Base-by-base conservation (phyloP, 345 rosid species). In the Alliaria petiolata region DNA sequence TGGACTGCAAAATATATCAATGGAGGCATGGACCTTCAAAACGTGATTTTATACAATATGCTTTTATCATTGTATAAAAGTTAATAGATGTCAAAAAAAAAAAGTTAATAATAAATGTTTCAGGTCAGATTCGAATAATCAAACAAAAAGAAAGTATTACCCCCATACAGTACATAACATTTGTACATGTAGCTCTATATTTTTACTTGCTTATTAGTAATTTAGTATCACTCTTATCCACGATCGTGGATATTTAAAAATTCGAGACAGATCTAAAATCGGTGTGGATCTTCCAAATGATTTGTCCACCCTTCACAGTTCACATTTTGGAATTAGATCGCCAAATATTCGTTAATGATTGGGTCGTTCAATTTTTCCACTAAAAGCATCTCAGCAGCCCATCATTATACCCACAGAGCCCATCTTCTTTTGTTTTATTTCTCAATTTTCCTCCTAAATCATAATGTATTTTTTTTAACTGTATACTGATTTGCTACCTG, bases 361-460 rank as follows among this genome's bases (percentile, higher is more conserved):
- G 63, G 65, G 57, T 69, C 44, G 6, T 47, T 47, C 17, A 25
- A n/a, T 16, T 13, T 28, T 52, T 26, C 11, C 31, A 31, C 5
- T 54, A 30, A 56, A 44, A 45, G 4, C 14, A 19, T 43, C 13
- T 54, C 25, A 56, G 55, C 4, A 68, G 72, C 72, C 72, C 72
- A 68, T 43, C 35, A 44, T 33, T 43, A 43, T 34, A 31, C 34
- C 64, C 55, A 68, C 15, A 55, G 15, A 68, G 55, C 72, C 64
- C 72, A 68, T 68, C 55, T 31, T 44, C 55, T 7, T 17, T 7
- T 54, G 31, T 54, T 54, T 54, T 22, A 8, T 43, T 67, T 53
- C 4, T 16, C 28, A 3, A 0, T 28, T 51, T n/a, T 8, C 17
- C 44, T 62, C 49, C 47, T 1, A 43, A 43, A 3, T 7, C 57